A percentile compares a stretch with the other conserved stretches of the same genome.
Conservation (phyloP, 1,139 yeast species). For the Hansenula lynferdii region DNA sequence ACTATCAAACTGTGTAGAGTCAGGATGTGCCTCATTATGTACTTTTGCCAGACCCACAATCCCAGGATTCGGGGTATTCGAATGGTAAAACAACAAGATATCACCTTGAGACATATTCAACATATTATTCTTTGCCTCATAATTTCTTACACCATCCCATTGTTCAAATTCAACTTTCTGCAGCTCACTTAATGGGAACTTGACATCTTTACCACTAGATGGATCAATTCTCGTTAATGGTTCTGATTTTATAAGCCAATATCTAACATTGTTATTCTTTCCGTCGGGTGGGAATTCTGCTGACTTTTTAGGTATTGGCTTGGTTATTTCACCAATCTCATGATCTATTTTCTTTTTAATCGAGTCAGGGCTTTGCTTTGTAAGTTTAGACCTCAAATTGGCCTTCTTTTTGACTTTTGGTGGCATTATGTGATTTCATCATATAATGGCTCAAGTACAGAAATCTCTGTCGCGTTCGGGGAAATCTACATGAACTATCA, state of each 20-base stretch:
- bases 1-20: constrained; percentile 33
- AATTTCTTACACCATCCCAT: constrained; percentile 56
- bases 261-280: constrained; percentile 24
- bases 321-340: neutral
- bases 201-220: constrained; percentile 40
- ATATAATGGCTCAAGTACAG: too few species aligned
- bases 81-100: constrained; percentile 44
- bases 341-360: too few species aligned
- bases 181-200: constrained; percentile 41
- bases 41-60: constrained; percentile 44
- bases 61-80: constrained; percentile 48
- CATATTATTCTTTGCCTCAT: constrained; percentile 49
- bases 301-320: constrained; percentile 22
- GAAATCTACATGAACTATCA: too few species aligned
- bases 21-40: constrained; percentile 38
- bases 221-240: constrained; percentile 42
- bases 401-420: constrained; percentile 5
- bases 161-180: constrained; percentile 32
- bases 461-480: too few species aligned
- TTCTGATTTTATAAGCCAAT: constrained; percentile 52
- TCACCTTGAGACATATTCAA: constrained; percentile 40
- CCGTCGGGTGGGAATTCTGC: constrained; percentile 18
- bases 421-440: too few species aligned
- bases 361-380: constrained; percentile 5
- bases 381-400: too few species aligned